Evolutionary conservation across 2,329 filamentous ascomycete genomes (phyloP), one percentile per base, ranked within the genome.

Genomic region (Chaetomium sp.): DNA sequence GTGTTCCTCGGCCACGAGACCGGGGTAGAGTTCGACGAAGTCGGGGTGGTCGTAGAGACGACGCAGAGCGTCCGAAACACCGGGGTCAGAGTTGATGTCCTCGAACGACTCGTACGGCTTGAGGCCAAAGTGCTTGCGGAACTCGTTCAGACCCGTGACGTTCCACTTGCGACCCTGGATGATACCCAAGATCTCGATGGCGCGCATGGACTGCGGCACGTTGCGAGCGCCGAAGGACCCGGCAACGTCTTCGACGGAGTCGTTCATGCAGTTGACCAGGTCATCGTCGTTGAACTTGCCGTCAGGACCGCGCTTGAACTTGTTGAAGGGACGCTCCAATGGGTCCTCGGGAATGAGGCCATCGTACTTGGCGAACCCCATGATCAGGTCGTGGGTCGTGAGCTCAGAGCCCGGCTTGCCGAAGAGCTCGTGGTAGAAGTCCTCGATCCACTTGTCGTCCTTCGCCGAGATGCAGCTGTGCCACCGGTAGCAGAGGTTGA

Each of bases 401-500:
- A 91, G 72, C 7, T 80, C 71, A 44, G 77, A 66, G 11, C 79
- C 71, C 55, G 84, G 72, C 69, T 84, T 83, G 49, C 79, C 78
- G 60, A 90, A 84, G 1, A 89, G 69, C 43, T 80, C 72, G 1
- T 73, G 69, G 66, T 88, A 90, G 58, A 88, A 78, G 10, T 85
- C 76, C 62, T 90, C 79, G 27, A 89, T 87, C 89, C 89, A 95
- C 61, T 84, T 78, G 66, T 94, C 89, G 64, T 95, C 90, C 60
- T 81, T 84, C 56, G 83, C 80, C 1, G 74, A 82, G 63, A 94
- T 88, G 62, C 86, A 85, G 3, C 88, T 89, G 73, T 95, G 89
- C 89, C 89, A 95, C 60, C 89, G 80, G 69, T 95, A 95, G 62
- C 88, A 87, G 8, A 95, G 77, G 67, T 94, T 95, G 76, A 95